Evolutionary conservation across 2,329 filamentous ascomycete species (phyloP), one percentile per base, ranked within the genome.

Genomic region (Orbilia ellipsospora): DNA sequence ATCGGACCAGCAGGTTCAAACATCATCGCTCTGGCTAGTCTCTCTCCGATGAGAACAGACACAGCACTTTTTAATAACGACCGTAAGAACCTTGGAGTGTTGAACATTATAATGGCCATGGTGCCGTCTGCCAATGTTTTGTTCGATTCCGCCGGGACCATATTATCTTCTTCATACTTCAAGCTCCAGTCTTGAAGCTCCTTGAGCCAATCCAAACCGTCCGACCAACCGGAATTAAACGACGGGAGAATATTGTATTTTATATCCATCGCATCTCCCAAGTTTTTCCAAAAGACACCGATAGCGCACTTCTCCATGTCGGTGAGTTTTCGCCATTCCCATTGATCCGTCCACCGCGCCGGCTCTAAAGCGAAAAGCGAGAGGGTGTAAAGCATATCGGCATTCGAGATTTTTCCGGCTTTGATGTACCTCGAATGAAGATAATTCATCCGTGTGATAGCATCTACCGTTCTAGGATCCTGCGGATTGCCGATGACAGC

Each of bases 11-110:
- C 12, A 12, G 44, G 42, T 23, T 61, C 42, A 48, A 61, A 90
- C 88, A 87, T 82, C 84, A 93, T 92, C 0, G 90, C 88, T 59
- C 85, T 85, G n/a, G 90, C 84, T 54, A 92, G 82, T 15, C 87
- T 85, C 26, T 89, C 86, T 20, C 88, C 89, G 86, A 93, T 88
- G 56, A 92, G 82, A 4, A 87, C 86, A 26, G 85, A 84, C 1
- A 90, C 83, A 15, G 86, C 82, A 55, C 88, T 83, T 23, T 84
- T 80, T 0, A 84, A 87, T 3, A 87, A 80, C 0, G 85, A 83
- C 50, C 86, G 83, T 23, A 61, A 18, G n/a, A 61, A 61, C 20
- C 23, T 50, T 8, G 42, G 57, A 18, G 18, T 28, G 44, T 61
- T 84, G 67, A 85, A 87, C 44, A 90, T 80, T 36, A 92, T 81